Base-by-base conservation (phyloP, 331 rosid species). In the Rhamnella rubrinervis region DNA sequence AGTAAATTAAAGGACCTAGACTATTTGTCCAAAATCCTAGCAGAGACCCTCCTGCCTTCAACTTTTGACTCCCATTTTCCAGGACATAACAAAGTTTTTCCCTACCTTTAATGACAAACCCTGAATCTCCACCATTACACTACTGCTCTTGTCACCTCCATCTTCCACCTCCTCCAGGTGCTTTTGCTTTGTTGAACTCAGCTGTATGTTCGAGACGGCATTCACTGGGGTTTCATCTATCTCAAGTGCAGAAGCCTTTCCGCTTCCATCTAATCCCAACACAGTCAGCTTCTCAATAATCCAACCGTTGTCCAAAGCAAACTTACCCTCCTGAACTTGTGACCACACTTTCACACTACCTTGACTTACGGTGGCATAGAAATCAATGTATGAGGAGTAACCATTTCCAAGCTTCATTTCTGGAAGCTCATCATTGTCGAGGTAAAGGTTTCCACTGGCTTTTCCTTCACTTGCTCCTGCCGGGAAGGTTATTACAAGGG, bases 261-360 rank as follows among this genome's bases (percentile, higher is more conserved):
- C 90, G 50, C 46, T 71, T 58, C 83, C 89, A 37, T 47, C 80
- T 71, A 89, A 77, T 59, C 98, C 98, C 85, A 89, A 38, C 63
- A 86, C 98, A 1, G 79, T 67, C 37, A 92, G 62, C 47, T 88
- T 83, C 68, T 82, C 96, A 61, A 92, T 76, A 19, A 83, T 51
- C 93, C 55, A 88, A 59, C 87, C 93, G 55, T 86, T 80, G 2
- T 63, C 86, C 10, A 92, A 56, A 26, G 98, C 98, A 85, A 70
- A 92, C 80, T 86, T 78, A 10, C 96, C 76, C 74, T 92, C 98
- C 75, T 86, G 82, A 59, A 92, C 98, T 68, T 85, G 73, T 55
- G 98, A 92, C 95, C 96, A 89, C 31, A 92, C 73, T 60, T 88
- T 92, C 70, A 86, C 96, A 65, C 37, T 63, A 61, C 96, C 93